Base-by-base conservation (phyloP, 192 early-diverging fungal genomes). In the Gamsiella multidivaricata region DNA sequence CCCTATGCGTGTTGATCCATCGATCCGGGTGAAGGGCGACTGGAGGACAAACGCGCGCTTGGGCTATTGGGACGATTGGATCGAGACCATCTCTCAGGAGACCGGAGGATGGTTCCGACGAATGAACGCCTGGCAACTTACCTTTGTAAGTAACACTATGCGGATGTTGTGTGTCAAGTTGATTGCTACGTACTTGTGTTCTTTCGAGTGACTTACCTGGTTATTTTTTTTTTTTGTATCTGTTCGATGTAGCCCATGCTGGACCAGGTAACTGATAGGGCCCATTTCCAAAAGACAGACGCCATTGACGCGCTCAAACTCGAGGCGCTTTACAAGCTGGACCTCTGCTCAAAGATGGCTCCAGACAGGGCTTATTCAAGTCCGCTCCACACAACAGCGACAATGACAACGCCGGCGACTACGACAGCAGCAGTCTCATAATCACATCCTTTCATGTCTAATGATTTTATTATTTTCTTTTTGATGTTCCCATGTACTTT, bases 121-220 rank as follows among this genome's bases (percentile, higher is more conserved):
- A 1, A 58, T 73, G 41, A 73, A 73, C 50, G 29, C 70, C 2
- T 73, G 70, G 70, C 70, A 73, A 43, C 50, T 73, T 20, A 73
- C 70, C 55, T 73, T 73, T 65, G 70, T 73, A 73, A 73, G 69
- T 56, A n/a, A n/a, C n/a, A n/a, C n/a, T n/a, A n/a, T n/a, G n/a
- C n/a, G n/a, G n/a, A n/a, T n/a, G n/a, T n/a, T n/a, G n/a, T n/a
- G n/a, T n/a, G n/a, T n/a, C n/a, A n/a, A n/a, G n/a, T n/a, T n/a
- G 29, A 20, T 31, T 10, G 17, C 11, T 31, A 18, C 1, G 20
- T 36, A 6, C 33, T 34, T 37, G 17, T 36, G 18, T 37, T n/a
- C 32, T 54, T 50, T 29, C 25, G 28, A 54, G 6, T 53, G 17
- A 9, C 36, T 43, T 34, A n/a, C 11, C 2, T 57, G 18, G 39